Percentiles rank a stretch among this genome's conserved stretches.
Conservation (phyloP, 2,329 filamentous ascomycete genomes). For the Harringtonia lauricola region DNA sequence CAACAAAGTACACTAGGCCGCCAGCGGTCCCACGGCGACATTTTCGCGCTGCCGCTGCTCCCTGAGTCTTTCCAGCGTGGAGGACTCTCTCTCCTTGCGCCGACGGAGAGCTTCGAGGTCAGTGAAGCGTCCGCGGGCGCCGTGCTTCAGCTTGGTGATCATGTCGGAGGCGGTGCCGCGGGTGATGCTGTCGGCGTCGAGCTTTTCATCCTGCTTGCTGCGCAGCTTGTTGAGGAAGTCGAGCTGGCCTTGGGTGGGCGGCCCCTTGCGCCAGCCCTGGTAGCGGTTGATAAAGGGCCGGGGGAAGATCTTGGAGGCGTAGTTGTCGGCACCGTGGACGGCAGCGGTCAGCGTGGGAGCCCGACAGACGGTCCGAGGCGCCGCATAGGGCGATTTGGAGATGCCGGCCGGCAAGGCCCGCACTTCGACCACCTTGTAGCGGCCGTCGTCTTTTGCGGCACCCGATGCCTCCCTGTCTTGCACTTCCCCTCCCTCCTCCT, state of each 20-base stretch:
- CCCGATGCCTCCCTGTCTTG: constrained; percentile 9
- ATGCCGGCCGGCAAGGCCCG: constrained; percentile 31
- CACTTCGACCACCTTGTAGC: constrained; percentile 35
- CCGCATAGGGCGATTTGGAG: constrained; percentile 49
- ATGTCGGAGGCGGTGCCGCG: constrained; percentile 80
- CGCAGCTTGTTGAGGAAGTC: constrained; percentile 59
- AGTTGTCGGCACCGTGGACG: constrained; percentile 77
- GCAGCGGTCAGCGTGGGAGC: constrained; percentile 60
- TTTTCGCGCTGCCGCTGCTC: constrained; percentile 33
- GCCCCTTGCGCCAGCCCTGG: constrained; percentile 58
- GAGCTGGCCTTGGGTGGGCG: constrained; percentile 56
- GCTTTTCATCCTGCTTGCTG: constrained; percentile 33
- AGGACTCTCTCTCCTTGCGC: constrained; percentile 27
- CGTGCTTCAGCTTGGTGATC: constrained; percentile 86
- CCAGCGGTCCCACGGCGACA: constrained; percentile 42
- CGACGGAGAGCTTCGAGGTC: constrained; percentile 40
- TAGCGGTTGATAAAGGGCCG: constrained; percentile 53
- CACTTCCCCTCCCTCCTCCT: constrained; percentile 11
- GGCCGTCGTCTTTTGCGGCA: constrained; percentile 4
- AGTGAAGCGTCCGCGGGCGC: constrained; percentile 55
- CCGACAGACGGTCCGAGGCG: constrained; percentile 56
- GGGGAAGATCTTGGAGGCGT: constrained; percentile 55
- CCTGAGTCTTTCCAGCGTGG: constrained; percentile 25
- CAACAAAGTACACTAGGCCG: too few species aligned
- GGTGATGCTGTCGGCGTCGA: constrained; percentile 48